Evolutionary conservation across 805 yeast genomes (phyloP), one percentile per base, ranked within the genome.

Genomic region (Barnettozyma sp.): DNA sequence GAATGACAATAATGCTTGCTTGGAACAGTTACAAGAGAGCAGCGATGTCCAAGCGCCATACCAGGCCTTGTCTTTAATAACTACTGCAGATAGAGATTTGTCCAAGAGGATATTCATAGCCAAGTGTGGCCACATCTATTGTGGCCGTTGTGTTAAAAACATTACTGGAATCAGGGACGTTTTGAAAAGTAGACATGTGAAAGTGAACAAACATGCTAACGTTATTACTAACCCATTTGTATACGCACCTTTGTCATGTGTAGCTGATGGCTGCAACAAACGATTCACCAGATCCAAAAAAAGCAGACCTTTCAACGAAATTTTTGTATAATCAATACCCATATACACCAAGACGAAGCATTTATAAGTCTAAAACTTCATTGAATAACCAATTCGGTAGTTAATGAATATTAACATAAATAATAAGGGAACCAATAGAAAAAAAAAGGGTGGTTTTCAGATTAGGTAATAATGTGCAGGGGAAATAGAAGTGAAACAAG

Each of bases 111-210:
- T 81, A 2, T 86, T 78, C 50, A 67, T 70, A 14, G 70, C 83
- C 0, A 58, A 61, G 26, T 86, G 96, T 63, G 95, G 95, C 0
- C 96, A 86, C 60, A 71, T 78, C 1, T 86, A 74, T 54, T 86
- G 96, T 57, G 96, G 95, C 1, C 59, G 90, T 27, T 86, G 96
- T 59, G 82, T 81, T 16, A 73, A 73, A 44, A 71, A 76, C 46
- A 75, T 81, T n/a, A 70, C 70, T 13, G 67, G 70, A 46, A 49
- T 64, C 4, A 52, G 55, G 39, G 46, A 45, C 0, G 43, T 42
- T 7, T 11, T 41, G 10, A 40, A 53, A 38, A 39, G 41, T 16
- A 26, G 34, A 26, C 42, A 33, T 33, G n/a, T 37, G 39, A 27
- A 48, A 45, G 27, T 49, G 18, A 42, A 40, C 22, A 43, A 49